Evolutionary conservation across 2,329 filamentous ascomycete genomes (phyloP).

Genomic region (Colletotrichum karsti): DNA sequence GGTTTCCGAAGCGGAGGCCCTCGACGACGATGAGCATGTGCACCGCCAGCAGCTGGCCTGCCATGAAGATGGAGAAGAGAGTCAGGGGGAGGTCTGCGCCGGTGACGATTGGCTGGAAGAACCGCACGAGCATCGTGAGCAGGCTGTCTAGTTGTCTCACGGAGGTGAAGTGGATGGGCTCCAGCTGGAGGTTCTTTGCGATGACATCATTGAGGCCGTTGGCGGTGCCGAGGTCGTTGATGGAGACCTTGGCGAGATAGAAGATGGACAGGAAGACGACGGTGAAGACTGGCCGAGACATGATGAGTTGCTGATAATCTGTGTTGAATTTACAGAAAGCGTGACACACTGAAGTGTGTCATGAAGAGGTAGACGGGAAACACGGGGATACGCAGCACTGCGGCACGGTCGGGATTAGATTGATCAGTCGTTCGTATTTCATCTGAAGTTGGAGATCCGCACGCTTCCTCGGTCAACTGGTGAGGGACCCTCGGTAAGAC

Average conservation of each 20-base stretch:
- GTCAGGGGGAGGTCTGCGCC: slow-evolving; percentile 25
- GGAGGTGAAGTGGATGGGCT: slow-evolving; percentile 30
- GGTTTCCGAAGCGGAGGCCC: slow-evolving; percentile 31
- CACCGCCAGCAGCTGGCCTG: slow-evolving; percentile 32
- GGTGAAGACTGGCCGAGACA: slow-evolving; percentile 8
- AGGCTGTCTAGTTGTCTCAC: slow-evolving; percentile 28
- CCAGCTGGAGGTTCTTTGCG: neutral
- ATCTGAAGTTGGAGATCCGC: neutral
- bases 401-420: neutral
- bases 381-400: neutral
- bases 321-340: neutral
- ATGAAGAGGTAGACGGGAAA: neutral
- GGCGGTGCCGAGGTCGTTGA: slow-evolving; percentile 9
- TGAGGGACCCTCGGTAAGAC: neutral
- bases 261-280: neutral
- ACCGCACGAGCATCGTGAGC: slow-evolving; percentile 27
- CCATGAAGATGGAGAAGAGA: slow-evolving; percentile 32
- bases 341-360: too few species aligned
- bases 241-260: slow-evolving; percentile 18
- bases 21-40: slow-evolving; percentile 31
- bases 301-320: neutral
- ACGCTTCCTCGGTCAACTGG: neutral
- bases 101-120: slow-evolving; percentile 29
- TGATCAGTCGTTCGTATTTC: neutral
- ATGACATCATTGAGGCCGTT: slow-evolving; percentile 7